These are phyloP conservation scores for Starmera dryadoides DNA, from an alignment of 805 yeast genomes.

Conservation along the genomic window DNA sequence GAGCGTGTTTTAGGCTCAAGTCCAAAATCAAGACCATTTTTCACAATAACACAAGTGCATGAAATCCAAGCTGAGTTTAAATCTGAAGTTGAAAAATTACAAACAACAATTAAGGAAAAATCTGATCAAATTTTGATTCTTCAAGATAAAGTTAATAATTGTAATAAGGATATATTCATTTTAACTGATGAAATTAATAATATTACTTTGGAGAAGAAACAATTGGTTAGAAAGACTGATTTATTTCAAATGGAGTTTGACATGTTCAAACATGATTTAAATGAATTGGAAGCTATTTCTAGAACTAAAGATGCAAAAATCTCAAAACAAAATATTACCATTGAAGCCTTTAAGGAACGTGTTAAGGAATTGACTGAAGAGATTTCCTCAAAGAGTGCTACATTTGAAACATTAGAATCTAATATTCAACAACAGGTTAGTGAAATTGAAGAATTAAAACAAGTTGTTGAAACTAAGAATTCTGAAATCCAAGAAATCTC, in stretches of 20 bases:
- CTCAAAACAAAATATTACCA: slow-evolving; percentile 8
- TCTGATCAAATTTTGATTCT: slow-evolving; percentile 7
- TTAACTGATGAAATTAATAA: slow-evolving; percentile 14
- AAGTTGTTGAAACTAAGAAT: slow-evolving; percentile 13
- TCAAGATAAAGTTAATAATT: slow-evolving; percentile 8
- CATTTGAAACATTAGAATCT: slow-evolving; percentile 2
- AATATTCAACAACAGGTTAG: not conserved
- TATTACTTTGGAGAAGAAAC: slow-evolving; percentile 11
- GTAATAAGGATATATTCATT: slow-evolving; percentile 11
- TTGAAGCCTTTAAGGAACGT: slow-evolving; percentile 15
- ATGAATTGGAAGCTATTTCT: slow-evolving; percentile 6
- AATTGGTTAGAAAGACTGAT: slow-evolving; percentile 11
- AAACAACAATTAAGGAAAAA: slow-evolving; percentile 13
- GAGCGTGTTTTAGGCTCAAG: slow-evolving; percentile 5
- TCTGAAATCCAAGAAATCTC: not conserved
- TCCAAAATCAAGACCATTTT: slow-evolving; percentile 20
- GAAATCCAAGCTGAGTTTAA: slow-evolving; percentile 20
- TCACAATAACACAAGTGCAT: slow-evolving; percentile 20
- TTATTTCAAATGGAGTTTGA: slow-evolving; percentile 13
- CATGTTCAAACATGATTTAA: slow-evolving; percentile 12
- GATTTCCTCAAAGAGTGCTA: slow-evolving; percentile 12
- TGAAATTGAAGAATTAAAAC: slow-evolving; percentile 10
- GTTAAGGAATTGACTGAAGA: slow-evolving; percentile 4
- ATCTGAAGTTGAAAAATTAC: slow-evolving; percentile 14
- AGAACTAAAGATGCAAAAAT: slow-evolving; percentile 9